phyloP scores from a whole-genome alignment of 345 rosid genomes.

The Sapria himalayana region DNA sequence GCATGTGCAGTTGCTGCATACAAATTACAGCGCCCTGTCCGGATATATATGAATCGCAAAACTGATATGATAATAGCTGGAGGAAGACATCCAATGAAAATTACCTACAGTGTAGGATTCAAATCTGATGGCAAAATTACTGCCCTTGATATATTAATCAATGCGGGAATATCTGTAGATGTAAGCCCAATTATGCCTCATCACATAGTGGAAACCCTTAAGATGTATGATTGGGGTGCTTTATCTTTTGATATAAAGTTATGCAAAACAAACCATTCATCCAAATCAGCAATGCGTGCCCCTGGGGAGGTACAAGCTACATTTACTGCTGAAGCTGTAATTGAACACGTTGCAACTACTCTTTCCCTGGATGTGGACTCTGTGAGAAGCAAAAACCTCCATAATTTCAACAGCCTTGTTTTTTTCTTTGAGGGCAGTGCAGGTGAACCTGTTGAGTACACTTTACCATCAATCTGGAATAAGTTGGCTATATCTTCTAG shows the following conservation, averaged over 20 bases:
- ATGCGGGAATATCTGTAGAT: constrained; percentile 41
- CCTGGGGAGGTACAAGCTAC: constrained; percentile 85
- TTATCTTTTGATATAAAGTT: constrained; percentile 58
- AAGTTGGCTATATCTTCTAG: constrained; percentile 33
- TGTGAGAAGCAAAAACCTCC: constrained; percentile 47
- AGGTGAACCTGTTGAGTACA: constrained; percentile 46
- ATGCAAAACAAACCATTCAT: constrained; percentile 60
- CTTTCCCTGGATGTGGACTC: constrained; percentile 54
- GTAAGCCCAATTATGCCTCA: constrained; percentile 40
- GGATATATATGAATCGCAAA: constrained; percentile 47
- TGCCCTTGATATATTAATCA: constrained; percentile 37
- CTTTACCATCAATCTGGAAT: constrained; percentile 50
- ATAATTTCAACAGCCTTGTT: constrained; percentile 31
- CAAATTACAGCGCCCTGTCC: constrained; percentile 41
- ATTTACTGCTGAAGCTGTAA: constrained; percentile 53
- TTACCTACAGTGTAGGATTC: constrained; percentile 72
- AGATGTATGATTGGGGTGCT: constrained; percentile 75
- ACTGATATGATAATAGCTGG: constrained; percentile 84
- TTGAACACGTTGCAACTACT: constrained; percentile 58
- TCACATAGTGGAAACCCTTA: constrained; percentile 19
- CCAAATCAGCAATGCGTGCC: constrained; percentile 64
- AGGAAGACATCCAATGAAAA: constrained; percentile 90
- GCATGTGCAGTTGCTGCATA: constrained; percentile 76
- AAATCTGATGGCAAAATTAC: constrained; percentile 67
- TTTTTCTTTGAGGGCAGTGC: constrained; percentile 22